These are phyloP conservation scores for Acanthamoeba sp. DNA, from an alignment of 208 protist species.

Conservation along the genomic window DNA sequence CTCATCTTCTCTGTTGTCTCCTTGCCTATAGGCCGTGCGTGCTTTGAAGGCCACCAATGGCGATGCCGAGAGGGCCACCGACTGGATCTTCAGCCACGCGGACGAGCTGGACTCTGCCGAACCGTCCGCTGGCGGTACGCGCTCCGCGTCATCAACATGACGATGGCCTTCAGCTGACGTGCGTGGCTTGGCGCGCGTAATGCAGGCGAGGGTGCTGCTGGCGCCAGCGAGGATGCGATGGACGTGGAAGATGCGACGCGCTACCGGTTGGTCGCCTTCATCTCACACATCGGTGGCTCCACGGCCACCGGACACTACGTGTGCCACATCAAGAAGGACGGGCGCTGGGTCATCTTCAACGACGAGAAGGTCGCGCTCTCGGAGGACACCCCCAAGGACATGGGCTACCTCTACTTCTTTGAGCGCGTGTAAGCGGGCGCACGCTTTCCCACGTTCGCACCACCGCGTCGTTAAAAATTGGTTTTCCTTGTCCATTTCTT, in stretches of 20 bases:
- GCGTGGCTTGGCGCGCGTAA: too few relatives aligned
- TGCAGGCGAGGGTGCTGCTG: too few relatives aligned
- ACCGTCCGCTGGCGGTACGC: not conserved
- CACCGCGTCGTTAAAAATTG: too few relatives aligned
- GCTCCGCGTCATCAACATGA: not conserved
- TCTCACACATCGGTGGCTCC: conserved; percentile 84
- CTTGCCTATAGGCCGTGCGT: conserved; percentile 10
- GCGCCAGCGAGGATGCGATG: not conserved
- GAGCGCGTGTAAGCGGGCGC: conserved; percentile 15
- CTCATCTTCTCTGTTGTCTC: not conserved
- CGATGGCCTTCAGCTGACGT: too few relatives aligned
- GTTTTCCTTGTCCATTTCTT: too few relatives aligned
- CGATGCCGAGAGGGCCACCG: conserved; percentile 95
- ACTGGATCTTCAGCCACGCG: conserved; percentile 97
- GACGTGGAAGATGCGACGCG: conserved; percentile 60
- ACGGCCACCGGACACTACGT: conserved; percentile 85
- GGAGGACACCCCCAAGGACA: conserved; percentile 65
- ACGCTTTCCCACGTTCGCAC: too few relatives aligned
- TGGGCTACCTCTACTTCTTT: conserved; percentile 78
- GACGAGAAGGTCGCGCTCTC: conserved; percentile 94
- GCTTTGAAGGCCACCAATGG: conserved; percentile 78
- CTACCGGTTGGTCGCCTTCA: conserved; percentile 85
- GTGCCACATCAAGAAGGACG: conserved; percentile 82
- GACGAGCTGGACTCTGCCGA: conserved; percentile 85
- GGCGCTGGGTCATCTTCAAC: conserved; percentile 96